phyloP scores from a whole-genome alignment of 495 filamentous ascomycete species.

The Xylaria palmicola region DNA sequence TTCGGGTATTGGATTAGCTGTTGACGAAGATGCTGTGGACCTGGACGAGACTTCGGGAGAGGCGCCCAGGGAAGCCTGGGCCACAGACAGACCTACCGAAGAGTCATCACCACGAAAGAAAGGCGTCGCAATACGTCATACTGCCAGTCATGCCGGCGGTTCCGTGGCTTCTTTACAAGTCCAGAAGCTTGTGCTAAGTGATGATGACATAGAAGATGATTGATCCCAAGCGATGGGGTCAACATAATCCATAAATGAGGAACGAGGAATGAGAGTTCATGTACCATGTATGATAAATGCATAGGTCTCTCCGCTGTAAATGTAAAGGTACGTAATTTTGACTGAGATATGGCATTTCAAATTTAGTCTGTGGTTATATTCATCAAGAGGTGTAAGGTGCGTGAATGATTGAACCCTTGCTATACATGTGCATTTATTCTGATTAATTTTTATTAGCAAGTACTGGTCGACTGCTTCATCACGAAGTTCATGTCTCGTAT shows the following conservation, averaged over 20 bases:
- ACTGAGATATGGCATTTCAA: background rate
- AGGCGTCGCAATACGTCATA: slow-evolving; percentile 30
- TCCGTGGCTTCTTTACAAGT: slow-evolving; percentile 36
- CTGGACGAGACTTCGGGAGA: slow-evolving; percentile 44
- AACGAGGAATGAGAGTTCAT: background rate
- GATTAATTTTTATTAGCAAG: no score
- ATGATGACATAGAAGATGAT: slow-evolving; percentile 96
- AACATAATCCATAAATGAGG: background rate
- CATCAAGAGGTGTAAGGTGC: background rate
- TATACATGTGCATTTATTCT: no score
- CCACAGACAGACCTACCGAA: slow-evolving; percentile 56
- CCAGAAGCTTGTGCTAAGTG: slow-evolving; percentile 73
- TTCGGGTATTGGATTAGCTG: slow-evolving; percentile 46
- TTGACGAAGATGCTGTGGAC: slow-evolving; percentile 49
- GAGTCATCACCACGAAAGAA: slow-evolving; percentile 43
- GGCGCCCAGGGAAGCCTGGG: slow-evolving; percentile 50
- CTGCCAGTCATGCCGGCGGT: slow-evolving; percentile 18
- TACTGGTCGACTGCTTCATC: no score
- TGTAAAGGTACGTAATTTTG: background rate
- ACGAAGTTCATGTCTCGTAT: background rate
- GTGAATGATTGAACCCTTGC: background rate
- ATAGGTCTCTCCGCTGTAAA: background rate
- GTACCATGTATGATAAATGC: background rate
- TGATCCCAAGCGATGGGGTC: slow-evolving; percentile 23
- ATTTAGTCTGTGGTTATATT: background rate